These are phyloP conservation scores for Bruguiera hainesii DNA, from an alignment of 441 rosid genomes.

Conservation along the genomic window DNA sequence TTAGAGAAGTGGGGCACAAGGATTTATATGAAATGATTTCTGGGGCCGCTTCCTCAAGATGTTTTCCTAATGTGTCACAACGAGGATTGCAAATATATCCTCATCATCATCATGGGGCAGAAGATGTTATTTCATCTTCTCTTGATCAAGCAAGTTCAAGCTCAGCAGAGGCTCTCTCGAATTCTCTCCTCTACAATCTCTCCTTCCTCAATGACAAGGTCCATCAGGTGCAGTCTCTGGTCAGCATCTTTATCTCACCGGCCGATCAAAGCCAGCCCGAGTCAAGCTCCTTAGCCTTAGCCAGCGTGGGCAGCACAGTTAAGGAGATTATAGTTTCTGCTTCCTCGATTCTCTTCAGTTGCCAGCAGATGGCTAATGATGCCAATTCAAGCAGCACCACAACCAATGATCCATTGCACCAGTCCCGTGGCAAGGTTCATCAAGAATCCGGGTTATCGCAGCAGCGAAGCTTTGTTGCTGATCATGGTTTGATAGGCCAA, in stretches of 20 bases:
- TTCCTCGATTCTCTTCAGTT: slow-evolving; percentile 57
- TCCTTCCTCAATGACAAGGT: slow-evolving; percentile 61
- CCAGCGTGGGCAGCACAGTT: slow-evolving; percentile 45
- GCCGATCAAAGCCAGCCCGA: slow-evolving; percentile 22
- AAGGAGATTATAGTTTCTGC: slow-evolving; percentile 61
- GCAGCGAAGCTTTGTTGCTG: slow-evolving; percentile 16
- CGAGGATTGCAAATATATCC: slow-evolving; percentile 26
- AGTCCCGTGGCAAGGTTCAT: slow-evolving; percentile 5
- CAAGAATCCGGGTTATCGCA: slow-evolving; percentile 17
- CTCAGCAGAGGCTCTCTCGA: slow-evolving; percentile 30
- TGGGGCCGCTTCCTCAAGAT: slow-evolving; percentile 13
- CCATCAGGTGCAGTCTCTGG: slow-evolving; percentile 56
- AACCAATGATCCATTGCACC: slow-evolving; percentile 18
- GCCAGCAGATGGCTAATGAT: slow-evolving; percentile 50
- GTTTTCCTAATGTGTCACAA: slow-evolving; percentile 27
- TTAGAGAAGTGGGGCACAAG: not conserved
- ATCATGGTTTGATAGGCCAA: slow-evolving; percentile 18
- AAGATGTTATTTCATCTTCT: slow-evolving; percentile 24
- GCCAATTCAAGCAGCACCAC: slow-evolving; percentile 9
- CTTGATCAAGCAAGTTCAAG: slow-evolving; percentile 20
- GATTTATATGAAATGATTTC: slow-evolving; percentile 24
- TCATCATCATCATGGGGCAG: not conserved
- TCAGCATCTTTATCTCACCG: slow-evolving; percentile 36
- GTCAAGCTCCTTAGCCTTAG: slow-evolving; percentile 41
- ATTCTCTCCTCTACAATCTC: slow-evolving; percentile 51